Evolutionary conservation across 306 rosid genomes (phyloP).

Genomic region (Psophocarpus tetragonolobus): DNA sequence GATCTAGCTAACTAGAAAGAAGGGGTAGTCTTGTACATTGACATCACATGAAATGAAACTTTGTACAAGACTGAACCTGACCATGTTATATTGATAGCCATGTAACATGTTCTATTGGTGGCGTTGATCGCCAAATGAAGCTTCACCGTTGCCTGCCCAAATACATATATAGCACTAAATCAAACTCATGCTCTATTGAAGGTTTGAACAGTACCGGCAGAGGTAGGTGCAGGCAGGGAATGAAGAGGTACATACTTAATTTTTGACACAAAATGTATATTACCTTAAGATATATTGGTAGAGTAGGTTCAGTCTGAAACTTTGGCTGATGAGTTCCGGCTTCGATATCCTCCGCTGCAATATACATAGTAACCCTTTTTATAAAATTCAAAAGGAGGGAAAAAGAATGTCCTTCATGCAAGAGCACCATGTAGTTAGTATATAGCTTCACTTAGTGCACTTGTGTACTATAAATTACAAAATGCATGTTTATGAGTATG

Average conservation of each 20-base stretch:
- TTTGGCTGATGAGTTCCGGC: constrained; percentile 61
- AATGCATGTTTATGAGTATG: background rate
- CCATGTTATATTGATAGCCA: constrained; percentile 71
- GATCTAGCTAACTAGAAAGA: constrained; percentile 44
- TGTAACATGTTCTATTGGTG: constrained; percentile 58
- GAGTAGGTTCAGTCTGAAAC: constrained; percentile 83
- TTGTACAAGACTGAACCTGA: constrained; percentile 95
- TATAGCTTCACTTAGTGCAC: background rate
- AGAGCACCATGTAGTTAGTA: constrained; percentile 17
- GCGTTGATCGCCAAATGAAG: constrained; percentile 58
- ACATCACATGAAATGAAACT: constrained; percentile 60
- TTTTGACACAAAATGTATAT: constrained; percentile 5
- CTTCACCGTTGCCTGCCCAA: constrained; percentile 76
- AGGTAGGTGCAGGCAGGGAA: constrained; percentile 27
- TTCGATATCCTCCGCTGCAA: constrained; percentile 94
- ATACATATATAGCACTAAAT: constrained; percentile 57
- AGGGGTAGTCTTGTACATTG: constrained; percentile 78
- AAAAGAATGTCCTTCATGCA: background rate
- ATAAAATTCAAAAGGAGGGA: background rate
- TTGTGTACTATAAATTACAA: background rate
- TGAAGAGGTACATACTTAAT: constrained; percentile 15
- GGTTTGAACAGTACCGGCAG: constrained; percentile 42
- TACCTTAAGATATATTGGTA: constrained; percentile 93
- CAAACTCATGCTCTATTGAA: constrained; percentile 41
- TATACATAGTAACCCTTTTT: constrained; percentile 25